Evolutionary conservation across 306 rosid genomes (phyloP).

Genomic region (Vigna angularis): DNA sequence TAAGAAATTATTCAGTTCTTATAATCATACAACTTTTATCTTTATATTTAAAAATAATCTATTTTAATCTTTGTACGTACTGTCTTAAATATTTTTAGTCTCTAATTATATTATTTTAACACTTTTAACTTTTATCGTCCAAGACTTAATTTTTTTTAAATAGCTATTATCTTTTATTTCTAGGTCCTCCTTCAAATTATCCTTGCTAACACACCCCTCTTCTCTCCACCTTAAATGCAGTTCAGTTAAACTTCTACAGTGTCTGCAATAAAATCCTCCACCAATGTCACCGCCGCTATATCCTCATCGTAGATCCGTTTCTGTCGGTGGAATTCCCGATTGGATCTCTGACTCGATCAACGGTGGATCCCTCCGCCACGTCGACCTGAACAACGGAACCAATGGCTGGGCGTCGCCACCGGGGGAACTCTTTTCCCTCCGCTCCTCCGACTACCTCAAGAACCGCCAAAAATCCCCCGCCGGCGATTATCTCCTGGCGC

Average conservation of each 20-base stretch:
- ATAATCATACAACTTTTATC: too few species aligned
- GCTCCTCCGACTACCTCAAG: slow-evolving; percentile 60
- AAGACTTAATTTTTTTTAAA: too few species aligned
- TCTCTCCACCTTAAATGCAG: slow-evolving; percentile 9
- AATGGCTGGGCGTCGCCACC: slow-evolving; percentile 97
- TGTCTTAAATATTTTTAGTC: too few species aligned
- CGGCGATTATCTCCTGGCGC: slow-evolving; percentile 74
- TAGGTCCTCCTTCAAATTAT: background rate
- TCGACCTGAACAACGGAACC: slow-evolving; percentile 68
- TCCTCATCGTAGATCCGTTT: slow-evolving; percentile 50
- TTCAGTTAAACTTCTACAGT: background rate
- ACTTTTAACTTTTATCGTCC: too few species aligned
- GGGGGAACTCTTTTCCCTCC: slow-evolving; percentile 73
- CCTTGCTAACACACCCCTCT: slow-evolving; percentile 3
- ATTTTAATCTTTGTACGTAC: too few species aligned
- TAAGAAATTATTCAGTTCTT: too few species aligned
- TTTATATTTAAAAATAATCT: too few species aligned
- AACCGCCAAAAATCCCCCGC: slow-evolving; percentile 70
- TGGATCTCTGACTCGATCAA: slow-evolving; percentile 70
- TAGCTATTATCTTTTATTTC: background rate
- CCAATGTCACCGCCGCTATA: slow-evolving; percentile 62
- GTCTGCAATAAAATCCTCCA: background rate
- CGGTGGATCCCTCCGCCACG: slow-evolving; percentile 78
- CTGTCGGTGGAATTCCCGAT: slow-evolving; percentile 33
- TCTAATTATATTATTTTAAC: too few species aligned